Conservation (phyloP, 2,329 filamentous ascomycete species). For the Endoconidiophora laricicola region DNA sequence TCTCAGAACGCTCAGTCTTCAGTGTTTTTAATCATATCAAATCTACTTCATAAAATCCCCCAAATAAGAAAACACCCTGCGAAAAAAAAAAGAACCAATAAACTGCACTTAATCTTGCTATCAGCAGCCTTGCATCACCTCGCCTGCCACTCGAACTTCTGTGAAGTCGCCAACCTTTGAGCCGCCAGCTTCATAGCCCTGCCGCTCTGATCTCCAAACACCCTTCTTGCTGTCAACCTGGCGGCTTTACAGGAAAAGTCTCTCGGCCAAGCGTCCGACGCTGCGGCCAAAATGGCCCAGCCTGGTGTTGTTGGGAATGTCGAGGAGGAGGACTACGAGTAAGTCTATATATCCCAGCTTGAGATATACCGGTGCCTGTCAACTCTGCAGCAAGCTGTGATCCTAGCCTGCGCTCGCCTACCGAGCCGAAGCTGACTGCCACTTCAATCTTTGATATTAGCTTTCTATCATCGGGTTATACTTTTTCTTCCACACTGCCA, state of each 20-base stretch:
- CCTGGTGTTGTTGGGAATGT: slow-evolving; percentile 38
- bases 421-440: neutral
- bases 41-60: no score
- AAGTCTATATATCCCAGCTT: slow-evolving; percentile 20
- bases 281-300: slow-evolving; percentile 55
- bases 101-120: no score
- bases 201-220: slow-evolving; percentile 1
- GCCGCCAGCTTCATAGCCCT: neutral
- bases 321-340: slow-evolving; percentile 49
- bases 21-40: neutral
- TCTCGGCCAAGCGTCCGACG: slow-evolving; percentile 47
- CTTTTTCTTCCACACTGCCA: neutral
- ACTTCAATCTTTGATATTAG: neutral
- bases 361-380: neutral
- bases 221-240: slow-evolving; percentile 31
- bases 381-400: neutral
- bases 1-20: neutral
- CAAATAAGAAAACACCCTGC: no score
- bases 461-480: neutral
- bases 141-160: neutral
- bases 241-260: slow-evolving; percentile 41
- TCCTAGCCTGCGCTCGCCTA: neutral
- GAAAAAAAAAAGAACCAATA: no score
- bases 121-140: neutral
- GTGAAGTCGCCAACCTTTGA: neutral